These are phyloP conservation scores for Kalmusia sp. DNA, from an alignment of 2,329 filamentous ascomycete genomes.

Conservation along the genomic window DNA sequence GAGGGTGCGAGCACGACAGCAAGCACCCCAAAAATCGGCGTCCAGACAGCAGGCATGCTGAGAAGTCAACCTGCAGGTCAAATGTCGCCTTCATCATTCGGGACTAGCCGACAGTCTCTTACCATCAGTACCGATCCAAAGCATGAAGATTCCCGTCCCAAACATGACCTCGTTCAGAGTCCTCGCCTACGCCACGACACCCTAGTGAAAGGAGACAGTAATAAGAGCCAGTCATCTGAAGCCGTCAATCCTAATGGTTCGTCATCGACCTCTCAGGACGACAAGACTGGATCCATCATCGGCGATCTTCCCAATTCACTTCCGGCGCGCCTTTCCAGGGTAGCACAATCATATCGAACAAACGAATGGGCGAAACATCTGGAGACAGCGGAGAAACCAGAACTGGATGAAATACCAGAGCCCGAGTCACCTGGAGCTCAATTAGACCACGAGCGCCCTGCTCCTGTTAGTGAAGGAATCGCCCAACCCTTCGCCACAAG, in stretches of 20 bases:
- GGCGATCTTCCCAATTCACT: slow-evolving; percentile 61
- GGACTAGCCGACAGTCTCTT: slow-evolving; percentile 24
- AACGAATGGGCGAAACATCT: slow-evolving; percentile 97
- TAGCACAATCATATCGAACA: slow-evolving; percentile 84
- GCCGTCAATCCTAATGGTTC: slow-evolving; percentile 49
- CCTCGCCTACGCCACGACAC: slow-evolving; percentile 29
- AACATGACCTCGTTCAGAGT: slow-evolving; percentile 16
- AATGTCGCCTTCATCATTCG: not conserved
- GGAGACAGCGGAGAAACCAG: slow-evolving; percentile 75
- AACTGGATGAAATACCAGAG: slow-evolving; percentile 66
- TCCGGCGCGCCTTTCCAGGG: slow-evolving; percentile 74
- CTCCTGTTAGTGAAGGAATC: slow-evolving; percentile 53
- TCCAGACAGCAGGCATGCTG: not conserved
- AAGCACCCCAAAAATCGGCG: not conserved
- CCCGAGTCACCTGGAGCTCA: slow-evolving; percentile 51
- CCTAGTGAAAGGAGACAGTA: slow-evolving; percentile 22
- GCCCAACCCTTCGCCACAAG: slow-evolving; percentile 24
- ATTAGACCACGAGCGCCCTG: slow-evolving; percentile 59
- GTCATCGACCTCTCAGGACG: slow-evolving; percentile 34
- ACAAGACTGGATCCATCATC: slow-evolving; percentile 48
- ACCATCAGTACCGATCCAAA: slow-evolving; percentile 43
- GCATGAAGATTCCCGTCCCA: slow-evolving; percentile 15
- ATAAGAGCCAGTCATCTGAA: slow-evolving; percentile 37
- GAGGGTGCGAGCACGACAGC: not conserved
- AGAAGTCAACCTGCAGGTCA: not conserved